phyloP scores from a whole-genome alignment of 345 rosid species.

The Litchi chinensis region DNA sequence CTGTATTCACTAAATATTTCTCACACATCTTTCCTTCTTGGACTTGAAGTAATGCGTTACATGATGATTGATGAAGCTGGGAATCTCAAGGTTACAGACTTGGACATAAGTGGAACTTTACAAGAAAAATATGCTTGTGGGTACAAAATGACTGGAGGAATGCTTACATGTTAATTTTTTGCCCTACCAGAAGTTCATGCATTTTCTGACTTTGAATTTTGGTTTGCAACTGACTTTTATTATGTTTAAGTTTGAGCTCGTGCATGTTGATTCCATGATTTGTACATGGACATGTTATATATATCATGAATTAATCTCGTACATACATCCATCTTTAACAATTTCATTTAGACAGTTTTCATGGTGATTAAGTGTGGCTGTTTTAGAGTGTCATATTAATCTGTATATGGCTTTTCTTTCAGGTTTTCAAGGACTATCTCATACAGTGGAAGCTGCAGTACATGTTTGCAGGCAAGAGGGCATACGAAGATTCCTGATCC shows the following conservation, averaged over 20 bases:
- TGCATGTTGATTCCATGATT: background rate
- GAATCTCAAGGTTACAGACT: slow-evolving; percentile 68
- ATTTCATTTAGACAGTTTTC: background rate
- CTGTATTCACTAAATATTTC: background rate
- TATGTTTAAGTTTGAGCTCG: background rate
- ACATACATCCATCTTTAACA: background rate
- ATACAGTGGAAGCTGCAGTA: slow-evolving; percentile 44
- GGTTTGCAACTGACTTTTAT: background rate
- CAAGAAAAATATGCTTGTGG: slow-evolving; percentile 54
- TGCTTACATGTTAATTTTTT: slow-evolving; percentile 52
- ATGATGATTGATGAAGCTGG: slow-evolving; percentile 49
- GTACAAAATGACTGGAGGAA: slow-evolving; percentile 65
- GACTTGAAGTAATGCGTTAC: slow-evolving; percentile 49
- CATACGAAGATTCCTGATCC: slow-evolving; percentile 55
- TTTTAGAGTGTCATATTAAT: background rate
- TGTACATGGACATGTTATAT: background rate
- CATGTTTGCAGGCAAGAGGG: slow-evolving; percentile 64
- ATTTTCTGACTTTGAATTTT: slow-evolving; percentile 11
- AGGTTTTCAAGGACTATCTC: slow-evolving; percentile 60
- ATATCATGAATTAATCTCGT: background rate
- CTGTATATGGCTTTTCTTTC: slow-evolving; percentile 19
- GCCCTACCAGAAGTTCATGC: background rate
- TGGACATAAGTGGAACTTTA: slow-evolving; percentile 64
- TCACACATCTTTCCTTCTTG: slow-evolving; percentile 1
- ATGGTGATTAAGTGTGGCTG: slow-evolving; percentile 4